A percentile compares a stretch with the other conserved stretches of the same genome.
phyloP scores from a whole-genome alignment of 345 rosid genomes.

The Ceriops zippeliana region DNA sequence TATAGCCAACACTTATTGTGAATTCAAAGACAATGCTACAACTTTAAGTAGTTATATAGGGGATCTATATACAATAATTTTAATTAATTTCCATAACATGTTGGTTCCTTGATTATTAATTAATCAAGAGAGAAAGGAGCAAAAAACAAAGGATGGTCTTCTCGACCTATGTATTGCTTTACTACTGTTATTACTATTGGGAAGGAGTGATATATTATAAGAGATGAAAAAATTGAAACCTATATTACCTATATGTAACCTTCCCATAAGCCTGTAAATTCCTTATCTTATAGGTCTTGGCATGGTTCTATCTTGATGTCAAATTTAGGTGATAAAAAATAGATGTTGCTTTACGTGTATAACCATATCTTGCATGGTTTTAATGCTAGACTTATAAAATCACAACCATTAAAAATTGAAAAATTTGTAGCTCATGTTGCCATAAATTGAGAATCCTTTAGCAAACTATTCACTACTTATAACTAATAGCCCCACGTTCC shows the following conservation, averaged over 20 bases:
- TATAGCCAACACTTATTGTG: too few species aligned
- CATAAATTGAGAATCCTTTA: slow-evolving; percentile 30
- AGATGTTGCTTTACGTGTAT: slow-evolving; percentile 34
- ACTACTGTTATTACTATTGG: slow-evolving; percentile 9
- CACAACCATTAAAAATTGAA: slow-evolving; percentile 36
- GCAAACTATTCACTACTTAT: slow-evolving; percentile 37
- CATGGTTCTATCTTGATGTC: slow-evolving; percentile 22
- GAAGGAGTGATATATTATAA: slow-evolving; percentile 1
- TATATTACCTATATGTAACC: slow-evolving; percentile 41
- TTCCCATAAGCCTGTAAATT: slow-evolving; percentile 34
- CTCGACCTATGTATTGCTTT: not conserved
- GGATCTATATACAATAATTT: too few species aligned
- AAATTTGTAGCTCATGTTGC: slow-evolving; percentile 37
- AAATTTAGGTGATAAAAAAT: slow-evolving; percentile 1
- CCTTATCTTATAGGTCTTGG: slow-evolving; percentile 30
- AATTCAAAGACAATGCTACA: too few species aligned
- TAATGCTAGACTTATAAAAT: slow-evolving; percentile 41
- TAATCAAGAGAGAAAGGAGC: too few species aligned
- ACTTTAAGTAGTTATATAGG: too few species aligned
- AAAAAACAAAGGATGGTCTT: too few species aligned
- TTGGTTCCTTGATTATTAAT: too few species aligned
- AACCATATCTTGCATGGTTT: slow-evolving; percentile 42
- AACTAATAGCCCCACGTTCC: slow-evolving; percentile 28
- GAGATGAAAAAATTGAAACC: slow-evolving; percentile 14
- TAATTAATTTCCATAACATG: too few species aligned